phyloP scores from a whole-genome alignment of 768 basidiomycete genomes.

The Kwoniella pini region DNA sequence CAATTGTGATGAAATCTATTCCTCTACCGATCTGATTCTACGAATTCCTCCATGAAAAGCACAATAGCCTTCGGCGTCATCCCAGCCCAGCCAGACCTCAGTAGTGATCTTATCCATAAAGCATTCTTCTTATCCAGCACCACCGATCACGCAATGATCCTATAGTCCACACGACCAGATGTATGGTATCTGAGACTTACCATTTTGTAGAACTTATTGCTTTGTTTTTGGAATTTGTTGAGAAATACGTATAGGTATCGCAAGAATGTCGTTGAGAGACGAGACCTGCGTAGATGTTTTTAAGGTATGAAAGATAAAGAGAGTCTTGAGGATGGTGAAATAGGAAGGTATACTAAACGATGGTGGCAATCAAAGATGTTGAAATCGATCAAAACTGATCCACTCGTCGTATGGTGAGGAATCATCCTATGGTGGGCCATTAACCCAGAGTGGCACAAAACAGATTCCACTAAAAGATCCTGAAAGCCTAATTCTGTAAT shows the following conservation, averaged over 20 bases:
- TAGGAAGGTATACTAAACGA: background rate
- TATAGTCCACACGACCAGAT: constrained; percentile 8
- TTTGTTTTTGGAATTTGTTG: constrained; percentile 3
- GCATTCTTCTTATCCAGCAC: background rate
- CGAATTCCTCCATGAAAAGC: no score
- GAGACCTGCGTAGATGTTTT: constrained; percentile 18
- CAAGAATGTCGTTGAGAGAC: constrained; percentile 19
- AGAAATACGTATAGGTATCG: constrained; percentile 12
- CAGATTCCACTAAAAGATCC: constrained; percentile 3
- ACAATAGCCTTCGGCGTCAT: no score
- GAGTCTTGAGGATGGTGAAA: constrained; percentile 10
- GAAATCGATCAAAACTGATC: background rate
- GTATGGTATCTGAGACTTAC: constrained; percentile 6
- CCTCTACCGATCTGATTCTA: no score
- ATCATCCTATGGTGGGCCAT: no score
- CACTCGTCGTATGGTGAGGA: background rate
- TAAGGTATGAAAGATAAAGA: constrained; percentile 2
- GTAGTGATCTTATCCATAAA: no score
- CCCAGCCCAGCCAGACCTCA: no score
- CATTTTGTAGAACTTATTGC: constrained; percentile 17
- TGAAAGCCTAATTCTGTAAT: constrained; percentile 9
- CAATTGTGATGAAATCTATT: no score
- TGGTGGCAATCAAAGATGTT: constrained; percentile 13
- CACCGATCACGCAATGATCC: background rate
- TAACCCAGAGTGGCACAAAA: no score